Evolutionary conservation across 73 alveolate genomes (phyloP).

Genomic region (Paramecium bursaria): DNA sequence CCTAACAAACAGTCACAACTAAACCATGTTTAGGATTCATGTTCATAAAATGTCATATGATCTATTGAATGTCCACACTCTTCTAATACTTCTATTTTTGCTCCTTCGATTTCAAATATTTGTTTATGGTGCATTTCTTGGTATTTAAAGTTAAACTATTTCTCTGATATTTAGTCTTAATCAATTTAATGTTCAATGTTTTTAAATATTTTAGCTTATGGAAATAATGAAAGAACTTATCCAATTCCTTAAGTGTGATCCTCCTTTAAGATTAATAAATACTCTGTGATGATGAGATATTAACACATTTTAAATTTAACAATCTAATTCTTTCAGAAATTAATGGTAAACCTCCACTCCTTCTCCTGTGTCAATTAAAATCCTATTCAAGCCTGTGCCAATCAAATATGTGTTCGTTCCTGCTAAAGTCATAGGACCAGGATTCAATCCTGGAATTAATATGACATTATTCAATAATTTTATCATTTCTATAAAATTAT

Average conservation of each 20-base stretch:
- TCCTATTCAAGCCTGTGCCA: conserved; percentile 72
- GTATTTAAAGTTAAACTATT: conserved; percentile 22
- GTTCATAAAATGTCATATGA: conserved; percentile 48
- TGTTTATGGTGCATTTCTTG: not conserved
- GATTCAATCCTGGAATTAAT: conserved; percentile 70
- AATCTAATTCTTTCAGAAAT: conserved; percentile 43
- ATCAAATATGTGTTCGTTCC: conserved; percentile 81
- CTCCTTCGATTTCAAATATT: conserved; percentile 23
- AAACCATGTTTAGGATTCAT: conserved; percentile 62
- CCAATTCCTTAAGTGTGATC: conserved; percentile 79
- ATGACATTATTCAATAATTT: conserved; percentile 43
- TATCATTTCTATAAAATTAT: conserved; percentile 20
- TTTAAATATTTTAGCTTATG: conserved; percentile 52
- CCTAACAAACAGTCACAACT: conserved; percentile 72
- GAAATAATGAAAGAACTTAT: conserved; percentile 39
- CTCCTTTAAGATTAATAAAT: too few relatives aligned
- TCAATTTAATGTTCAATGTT: conserved; percentile 48
- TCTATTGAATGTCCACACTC: conserved; percentile 63
- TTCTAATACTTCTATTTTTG: not conserved
- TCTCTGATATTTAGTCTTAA: conserved; percentile 32
- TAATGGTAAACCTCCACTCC: conserved; percentile 63
- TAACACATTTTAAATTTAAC: conserved; percentile 65
- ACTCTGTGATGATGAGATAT: conserved; percentile 80
- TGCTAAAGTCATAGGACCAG: conserved; percentile 71
- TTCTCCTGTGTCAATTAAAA: conserved; percentile 80